phyloP scores from a whole-genome alignment of 73 alveolate genomes.

The Paramecium octaurelia region DNA sequence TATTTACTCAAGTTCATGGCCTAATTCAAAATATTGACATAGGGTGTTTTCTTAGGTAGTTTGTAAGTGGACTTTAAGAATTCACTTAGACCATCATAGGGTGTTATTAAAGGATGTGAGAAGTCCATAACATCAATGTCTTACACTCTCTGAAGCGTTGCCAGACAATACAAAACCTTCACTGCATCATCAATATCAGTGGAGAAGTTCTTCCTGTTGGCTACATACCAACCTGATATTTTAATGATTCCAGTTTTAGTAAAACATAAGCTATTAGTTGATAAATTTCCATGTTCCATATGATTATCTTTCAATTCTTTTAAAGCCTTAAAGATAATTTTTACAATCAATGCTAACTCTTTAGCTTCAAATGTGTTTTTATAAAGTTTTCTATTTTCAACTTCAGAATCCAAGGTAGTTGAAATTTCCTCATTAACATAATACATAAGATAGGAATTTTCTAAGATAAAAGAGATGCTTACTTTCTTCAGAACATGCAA shows the following conservation, averaged over 20 bases:
- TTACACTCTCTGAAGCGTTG: background rate
- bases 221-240: slow-evolving; percentile 61
- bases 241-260: slow-evolving; percentile 47
- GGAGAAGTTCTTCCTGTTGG: slow-evolving; percentile 32
- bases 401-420: slow-evolving; percentile 43
- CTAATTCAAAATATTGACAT: background rate
- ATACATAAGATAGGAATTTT: slow-evolving; percentile 18
- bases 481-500: slow-evolving; percentile 43
- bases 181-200: slow-evolving; percentile 58
- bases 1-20: background rate
- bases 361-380: slow-evolving; percentile 16
- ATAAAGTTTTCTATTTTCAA: background rate
- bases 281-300: slow-evolving; percentile 54
- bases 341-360: slow-evolving; percentile 39
- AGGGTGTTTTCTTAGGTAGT: background rate
- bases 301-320: slow-evolving; percentile 19
- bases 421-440: slow-evolving; percentile 47
- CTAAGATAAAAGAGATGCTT: background rate
- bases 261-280: slow-evolving; percentile 47
- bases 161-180: slow-evolving; percentile 41
- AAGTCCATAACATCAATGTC: background rate
- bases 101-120: background rate
- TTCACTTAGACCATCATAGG: background rate
- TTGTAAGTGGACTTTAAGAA: background rate
- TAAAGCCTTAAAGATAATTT: slow-evolving; percentile 48